phyloP scores from a whole-genome alignment of 305 asterid genomes.

The Ruellia speciosa region DNA sequence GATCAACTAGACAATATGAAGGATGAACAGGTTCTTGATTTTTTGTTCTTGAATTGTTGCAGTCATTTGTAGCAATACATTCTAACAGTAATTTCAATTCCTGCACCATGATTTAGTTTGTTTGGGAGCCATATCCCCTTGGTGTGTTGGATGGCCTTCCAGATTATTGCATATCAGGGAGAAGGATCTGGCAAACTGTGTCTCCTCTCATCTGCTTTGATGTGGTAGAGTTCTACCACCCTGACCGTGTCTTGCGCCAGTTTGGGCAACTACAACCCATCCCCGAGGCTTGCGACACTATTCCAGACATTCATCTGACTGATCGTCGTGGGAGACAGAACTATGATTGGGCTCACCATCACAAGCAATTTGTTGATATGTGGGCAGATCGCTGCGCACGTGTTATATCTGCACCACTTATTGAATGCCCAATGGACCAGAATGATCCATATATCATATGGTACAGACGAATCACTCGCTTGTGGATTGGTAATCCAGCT shows the following conservation, averaged over 20 bases:
- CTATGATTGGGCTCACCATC: conserved; percentile 56
- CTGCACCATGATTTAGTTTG: conserved; percentile 41
- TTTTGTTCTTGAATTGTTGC: neutral
- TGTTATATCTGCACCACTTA: conserved; percentile 31
- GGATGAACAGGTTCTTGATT: conserved; percentile 46
- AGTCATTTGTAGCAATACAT: neutral
- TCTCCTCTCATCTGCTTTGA: conserved; percentile 76
- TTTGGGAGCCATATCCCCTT: conserved; percentile 67
- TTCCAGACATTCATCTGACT: conserved; percentile 59
- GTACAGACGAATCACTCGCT: conserved; percentile 62
- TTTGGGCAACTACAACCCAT: conserved; percentile 59
- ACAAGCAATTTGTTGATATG: conserved; percentile 59
- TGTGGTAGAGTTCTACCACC: conserved; percentile 69
- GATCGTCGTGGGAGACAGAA: conserved; percentile 79
- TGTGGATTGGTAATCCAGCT: conserved; percentile 70
- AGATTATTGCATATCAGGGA: conserved; percentile 55
- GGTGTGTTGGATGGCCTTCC: conserved; percentile 52
- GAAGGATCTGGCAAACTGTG: conserved; percentile 65
- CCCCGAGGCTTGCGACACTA: conserved; percentile 59
- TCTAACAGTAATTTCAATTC: conserved; percentile 1
- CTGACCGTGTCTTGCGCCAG: conserved; percentile 65
- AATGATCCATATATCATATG: conserved; percentile 62
- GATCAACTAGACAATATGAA: conserved; percentile 56
- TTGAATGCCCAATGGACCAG: conserved; percentile 36
- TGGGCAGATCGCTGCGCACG: conserved; percentile 55